Conservation (phyloP, 1,139 yeast species). For the Kodamaea sp. region DNA sequence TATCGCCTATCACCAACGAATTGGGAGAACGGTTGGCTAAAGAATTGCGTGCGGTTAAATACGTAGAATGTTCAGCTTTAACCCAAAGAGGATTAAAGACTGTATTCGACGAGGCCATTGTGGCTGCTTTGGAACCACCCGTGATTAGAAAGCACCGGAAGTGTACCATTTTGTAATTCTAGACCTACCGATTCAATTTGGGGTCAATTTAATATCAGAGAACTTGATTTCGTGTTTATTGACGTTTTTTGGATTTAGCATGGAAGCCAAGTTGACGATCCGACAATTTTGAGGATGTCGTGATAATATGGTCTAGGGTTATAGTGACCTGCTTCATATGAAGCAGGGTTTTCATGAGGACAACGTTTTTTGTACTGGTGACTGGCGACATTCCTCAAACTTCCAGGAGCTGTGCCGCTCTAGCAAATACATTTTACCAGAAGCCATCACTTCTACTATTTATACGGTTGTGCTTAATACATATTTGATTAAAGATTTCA, state of each 20-base stretch:
- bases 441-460: background rate
- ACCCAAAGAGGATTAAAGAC: slow-evolving; percentile 95
- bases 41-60: slow-evolving; percentile 91
- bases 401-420: no score
- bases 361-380: background rate
- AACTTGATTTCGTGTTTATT: no score
- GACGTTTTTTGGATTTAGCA: no score
- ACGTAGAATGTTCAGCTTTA: slow-evolving; percentile 96
- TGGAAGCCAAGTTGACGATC: no score
- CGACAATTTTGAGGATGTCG: no score
- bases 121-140: slow-evolving; percentile 92
- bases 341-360: background rate
- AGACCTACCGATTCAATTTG: background rate
- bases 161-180: slow-evolving; percentile 49
- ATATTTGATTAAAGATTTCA: slow-evolving; percentile 1
- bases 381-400: background rate
- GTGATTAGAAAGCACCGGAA: slow-evolving; percentile 80
- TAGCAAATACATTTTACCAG: no score
- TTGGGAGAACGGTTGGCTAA: slow-evolving; percentile 92
- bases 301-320: no score
- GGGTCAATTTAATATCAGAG: no score
- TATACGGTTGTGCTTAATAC: slow-evolving; percentile 3
- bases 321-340: no score
- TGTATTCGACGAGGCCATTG: slow-evolving; percentile 96
- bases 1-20: slow-evolving; percentile 81